Evolutionary conservation across 2,329 filamentous ascomycete genomes (phyloP), one percentile per base, ranked within the genome.

Genomic region (Verruconis gallopava): DNA sequence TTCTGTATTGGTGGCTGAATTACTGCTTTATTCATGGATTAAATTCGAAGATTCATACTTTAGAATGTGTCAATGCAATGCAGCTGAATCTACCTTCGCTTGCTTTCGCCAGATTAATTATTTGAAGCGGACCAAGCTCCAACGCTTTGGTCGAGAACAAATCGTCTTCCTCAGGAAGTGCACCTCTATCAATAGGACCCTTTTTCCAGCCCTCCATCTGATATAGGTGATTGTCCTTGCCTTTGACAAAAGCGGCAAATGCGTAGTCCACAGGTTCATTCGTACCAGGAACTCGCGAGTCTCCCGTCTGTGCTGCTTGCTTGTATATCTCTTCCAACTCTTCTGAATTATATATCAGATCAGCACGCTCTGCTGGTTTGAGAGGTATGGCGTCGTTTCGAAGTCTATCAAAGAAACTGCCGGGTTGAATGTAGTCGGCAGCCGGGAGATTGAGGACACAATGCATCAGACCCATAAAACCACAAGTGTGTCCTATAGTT

Each of bases 401-500:
- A 3, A 77, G 57, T 12, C 51, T 51, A n/a, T 62, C 66, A 3
- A 75, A 54, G 1, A 57, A 53, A 1, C 66, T 69, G 2, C 53
- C 64, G 0, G 62, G 54, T 2, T 46, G 44, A 44, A 77, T 61
- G 45, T 63, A 61, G 12, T 60, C 51, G 17, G 54, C 54, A 3
- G 63, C 64, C 2, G 60, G 55, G 13, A 68, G 65, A 50, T 77
- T 78, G 37, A 64, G 58, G 17, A 75, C 49, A 45, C 63, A 62
- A 51, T 77, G 73, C 2, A 77, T 54, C 1, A 76, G 54, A 2
- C 67, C 72, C 46, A 77, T 75, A n/a, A 70, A 58, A 0, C 73
- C 74, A 49, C 74, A 77, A 0, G 72, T 69, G 49, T 77, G 61
- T 13, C 67, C 63, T 43, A 76, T 75, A 1, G 69, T 76, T 49